A percentile compares a stretch with the other conserved stretches of the same genome.
phyloP scores from a whole-genome alignment of 2,329 filamentous ascomycete genomes.

The Cytospora schulzeri region DNA sequence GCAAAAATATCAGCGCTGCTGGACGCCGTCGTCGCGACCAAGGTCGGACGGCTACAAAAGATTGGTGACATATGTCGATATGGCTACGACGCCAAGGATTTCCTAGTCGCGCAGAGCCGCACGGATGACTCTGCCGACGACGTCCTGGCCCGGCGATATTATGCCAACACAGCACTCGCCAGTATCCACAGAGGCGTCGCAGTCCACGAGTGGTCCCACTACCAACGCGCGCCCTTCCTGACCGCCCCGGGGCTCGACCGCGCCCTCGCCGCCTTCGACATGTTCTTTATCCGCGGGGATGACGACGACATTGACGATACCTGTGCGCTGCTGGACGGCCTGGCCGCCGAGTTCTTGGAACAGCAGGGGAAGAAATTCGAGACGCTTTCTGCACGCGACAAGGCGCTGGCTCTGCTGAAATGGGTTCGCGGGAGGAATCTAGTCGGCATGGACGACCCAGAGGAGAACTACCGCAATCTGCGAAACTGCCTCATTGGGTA shows the following conservation, averaged over 20 bases:
- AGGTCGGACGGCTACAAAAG: conserved; percentile 68
- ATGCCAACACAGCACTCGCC: conserved; percentile 72
- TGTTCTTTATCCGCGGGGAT: conserved; percentile 79
- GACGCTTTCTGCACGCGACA: conserved; percentile 62
- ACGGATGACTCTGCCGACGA: conserved; percentile 66
- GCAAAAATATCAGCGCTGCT: conserved; percentile 56
- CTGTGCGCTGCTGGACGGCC: conserved; percentile 63
- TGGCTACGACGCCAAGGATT: conserved; percentile 89
- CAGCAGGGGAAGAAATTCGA: conserved; percentile 56
- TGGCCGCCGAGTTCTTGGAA: conserved; percentile 58
- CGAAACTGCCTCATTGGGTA: conserved; percentile 88
- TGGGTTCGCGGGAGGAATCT: conserved; percentile 72
- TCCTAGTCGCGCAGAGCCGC: conserved; percentile 67
- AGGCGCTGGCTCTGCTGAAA: conserved; percentile 66
- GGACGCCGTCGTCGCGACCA: conserved; percentile 69
- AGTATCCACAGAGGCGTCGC: conserved; percentile 81
- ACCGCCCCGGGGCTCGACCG: conserved; percentile 59
- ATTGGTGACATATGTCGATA: conserved; percentile 70
- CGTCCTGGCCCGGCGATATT: conserved; percentile 77
- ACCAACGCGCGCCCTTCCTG: conserved; percentile 38
- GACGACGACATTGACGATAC: conserved; percentile 73
- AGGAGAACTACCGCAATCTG: conserved; percentile 72
- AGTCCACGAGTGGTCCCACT: conserved; percentile 74
- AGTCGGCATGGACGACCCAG: conserved; percentile 67
- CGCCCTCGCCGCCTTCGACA: conserved; percentile 80